Conservation (phyloP, 176 grass and related monocot genomes). For the Tillandsia leiboldiana region DNA sequence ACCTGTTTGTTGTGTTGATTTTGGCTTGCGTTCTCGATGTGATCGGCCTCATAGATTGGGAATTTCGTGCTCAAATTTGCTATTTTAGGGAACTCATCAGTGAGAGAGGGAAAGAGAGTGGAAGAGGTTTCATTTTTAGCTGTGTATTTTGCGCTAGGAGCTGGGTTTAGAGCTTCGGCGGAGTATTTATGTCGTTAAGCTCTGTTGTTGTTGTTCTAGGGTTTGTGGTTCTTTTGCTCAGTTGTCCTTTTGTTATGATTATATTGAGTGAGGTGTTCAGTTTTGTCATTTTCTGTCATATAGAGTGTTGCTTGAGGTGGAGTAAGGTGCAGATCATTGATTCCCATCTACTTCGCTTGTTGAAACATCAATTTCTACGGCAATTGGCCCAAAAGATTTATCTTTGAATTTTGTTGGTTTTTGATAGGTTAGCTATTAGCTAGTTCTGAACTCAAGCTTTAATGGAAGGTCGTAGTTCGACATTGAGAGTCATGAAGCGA, state of each 20-base stretch:
- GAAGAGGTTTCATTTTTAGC: background rate
- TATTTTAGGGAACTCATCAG: background rate
- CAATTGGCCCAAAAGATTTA: background rate
- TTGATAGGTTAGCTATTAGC: too few relatives aligned
- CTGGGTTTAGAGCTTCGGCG: background rate
- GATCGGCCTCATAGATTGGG: background rate
- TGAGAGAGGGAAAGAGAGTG: too few relatives aligned
- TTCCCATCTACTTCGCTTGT: background rate
- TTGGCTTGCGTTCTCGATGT: background rate
- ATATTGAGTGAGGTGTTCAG: background rate
- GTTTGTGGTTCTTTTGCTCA: background rate
- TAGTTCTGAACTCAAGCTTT: too few relatives aligned
- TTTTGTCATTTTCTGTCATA: background rate
- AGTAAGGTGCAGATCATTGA: background rate
- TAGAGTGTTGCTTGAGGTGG: background rate
- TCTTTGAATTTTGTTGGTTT: background rate
- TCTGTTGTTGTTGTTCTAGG: background rate
- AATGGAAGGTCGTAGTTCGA: too few relatives aligned
- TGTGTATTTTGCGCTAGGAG: background rate
- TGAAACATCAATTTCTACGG: background rate
- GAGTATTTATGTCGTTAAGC: background rate
- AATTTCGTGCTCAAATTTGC: background rate
- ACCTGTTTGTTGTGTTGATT: background rate
- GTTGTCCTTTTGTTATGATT: background rate
- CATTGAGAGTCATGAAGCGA: too few relatives aligned